Evolutionary conservation across 2,329 filamentous ascomycete species (phyloP), one percentile per base, ranked within the genome.

Genomic region (Fusarium paranaense): DNA sequence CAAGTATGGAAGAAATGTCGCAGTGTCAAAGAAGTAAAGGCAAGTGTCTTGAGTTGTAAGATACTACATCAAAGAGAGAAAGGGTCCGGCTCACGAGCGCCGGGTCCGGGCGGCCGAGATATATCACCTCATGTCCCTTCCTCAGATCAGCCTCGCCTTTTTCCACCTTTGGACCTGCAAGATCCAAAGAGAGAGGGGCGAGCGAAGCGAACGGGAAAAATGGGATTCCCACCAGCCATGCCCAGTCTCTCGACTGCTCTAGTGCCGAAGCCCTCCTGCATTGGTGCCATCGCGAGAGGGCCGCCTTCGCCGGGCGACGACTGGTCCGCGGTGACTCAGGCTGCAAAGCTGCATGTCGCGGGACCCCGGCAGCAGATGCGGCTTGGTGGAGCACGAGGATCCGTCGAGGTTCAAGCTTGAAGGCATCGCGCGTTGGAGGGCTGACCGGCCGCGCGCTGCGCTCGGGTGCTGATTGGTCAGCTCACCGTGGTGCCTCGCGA

Each of bases 251-350:
- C 58, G 47, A 42, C 57, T 45, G 50, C 56, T 66, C 63, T 64
- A 72, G 70, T 73, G 70, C 62, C 68, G 62, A 66, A 57, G 72
- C 66, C 62, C 72, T 69, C 70, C 45, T 67, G 75, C 66, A 74
- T 75, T 73, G 73, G 69, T 71, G 59, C 73, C 71, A 78, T 78
- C 75, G 68, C 73, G 73, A 78, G 69, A 69, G 71, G 64, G 52
- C 64, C 66, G 62, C 65, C 72, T 27, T 68, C 60, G 45, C 52
- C 68, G 40, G 58, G 37, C 62, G 75, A 75, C 72, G 73, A 79
- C 70, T 79, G 78, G 78, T 67, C 78, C 50, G 68, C 71, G 47
- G 68, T 79, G 77, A 79, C 77, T 79, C 76, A 79, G 58, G 56
- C 62, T 71, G 66, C 60, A 57, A 42, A 62, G n/a, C 66, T 65